A percentile compares a stretch with the other conserved stretches of the same genome.
These are phyloP conservation scores for Penicillium dipodomyicola DNA, from an alignment of 495 filamentous ascomycete genomes.

Conservation along the genomic window DNA sequence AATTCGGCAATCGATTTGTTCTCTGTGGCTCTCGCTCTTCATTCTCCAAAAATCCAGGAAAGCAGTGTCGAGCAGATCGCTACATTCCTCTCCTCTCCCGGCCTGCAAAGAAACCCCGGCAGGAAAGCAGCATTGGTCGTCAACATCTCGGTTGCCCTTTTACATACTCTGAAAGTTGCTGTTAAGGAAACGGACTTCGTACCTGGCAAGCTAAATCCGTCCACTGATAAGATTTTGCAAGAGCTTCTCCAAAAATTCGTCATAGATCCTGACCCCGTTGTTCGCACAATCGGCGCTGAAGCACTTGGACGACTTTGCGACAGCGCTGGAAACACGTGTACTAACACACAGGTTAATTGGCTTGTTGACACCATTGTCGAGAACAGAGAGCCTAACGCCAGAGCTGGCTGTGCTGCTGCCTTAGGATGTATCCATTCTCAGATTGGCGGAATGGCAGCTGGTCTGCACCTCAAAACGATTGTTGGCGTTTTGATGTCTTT, in stretches of 20 bases:
- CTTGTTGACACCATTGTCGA: constrained; percentile 91
- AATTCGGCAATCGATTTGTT: constrained; percentile 92
- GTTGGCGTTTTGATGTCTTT: constrained; percentile 92
- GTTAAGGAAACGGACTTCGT: constrained; percentile 72
- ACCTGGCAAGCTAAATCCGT: constrained; percentile 68
- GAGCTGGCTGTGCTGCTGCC: constrained; percentile 91
- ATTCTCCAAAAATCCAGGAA: constrained; percentile 87
- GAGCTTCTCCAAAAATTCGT: constrained; percentile 77
- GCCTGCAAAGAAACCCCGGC: constrained; percentile 80
- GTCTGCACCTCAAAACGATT: constrained; percentile 95
- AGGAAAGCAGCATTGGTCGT: constrained; percentile 85
- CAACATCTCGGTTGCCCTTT: constrained; percentile 80
- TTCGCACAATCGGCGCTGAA: constrained; percentile 81
- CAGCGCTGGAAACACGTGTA: constrained; percentile 82
- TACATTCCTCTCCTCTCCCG: constrained; percentile 75
- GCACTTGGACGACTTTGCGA: constrained; percentile 89
- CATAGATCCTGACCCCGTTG: constrained; percentile 75
- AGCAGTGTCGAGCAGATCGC: constrained; percentile 91
- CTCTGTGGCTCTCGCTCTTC: constrained; percentile 82
- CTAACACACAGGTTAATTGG: constrained; percentile 82
- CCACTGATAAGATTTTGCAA: constrained; percentile 84
- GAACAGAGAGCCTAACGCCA: constrained; percentile 87
- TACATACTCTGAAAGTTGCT: constrained; percentile 78
- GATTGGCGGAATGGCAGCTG: constrained; percentile 96
- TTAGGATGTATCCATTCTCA: constrained; percentile 91